phyloP scores from a whole-genome alignment of 495 filamentous ascomycete species.

The Aspergillus panamensis region DNA sequence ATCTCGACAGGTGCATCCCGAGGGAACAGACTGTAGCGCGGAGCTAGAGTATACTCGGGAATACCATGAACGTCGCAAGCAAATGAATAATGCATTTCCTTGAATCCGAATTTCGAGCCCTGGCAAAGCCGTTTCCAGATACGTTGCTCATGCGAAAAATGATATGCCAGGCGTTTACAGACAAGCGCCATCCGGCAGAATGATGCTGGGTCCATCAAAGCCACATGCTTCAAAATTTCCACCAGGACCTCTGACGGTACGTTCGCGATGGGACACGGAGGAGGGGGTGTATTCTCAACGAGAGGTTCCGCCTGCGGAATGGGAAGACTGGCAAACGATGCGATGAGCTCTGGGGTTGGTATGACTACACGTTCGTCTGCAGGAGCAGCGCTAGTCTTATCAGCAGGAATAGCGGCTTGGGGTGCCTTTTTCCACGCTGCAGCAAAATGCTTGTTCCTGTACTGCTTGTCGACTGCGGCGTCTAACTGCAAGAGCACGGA shows the following conservation, averaged over 20 bases:
- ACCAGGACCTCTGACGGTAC: slow-evolving; percentile 82
- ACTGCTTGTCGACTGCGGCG: slow-evolving; percentile 73
- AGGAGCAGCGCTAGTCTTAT: slow-evolving; percentile 46
- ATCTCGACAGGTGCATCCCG: slow-evolving; percentile 29
- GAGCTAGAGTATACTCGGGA: slow-evolving; percentile 43
- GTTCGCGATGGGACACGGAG: slow-evolving; percentile 71
- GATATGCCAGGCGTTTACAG: slow-evolving; percentile 81
- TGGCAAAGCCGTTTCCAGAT: slow-evolving; percentile 82
- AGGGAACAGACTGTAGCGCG: slow-evolving; percentile 45
- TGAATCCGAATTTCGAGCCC: slow-evolving; percentile 69
- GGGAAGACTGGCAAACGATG: slow-evolving; percentile 62
- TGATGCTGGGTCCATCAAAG: slow-evolving; percentile 70
- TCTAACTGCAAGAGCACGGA: slow-evolving; percentile 59
- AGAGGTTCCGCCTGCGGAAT: slow-evolving; percentile 57
- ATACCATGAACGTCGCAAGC: slow-evolving; percentile 59
- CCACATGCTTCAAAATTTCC: slow-evolving; percentile 67
- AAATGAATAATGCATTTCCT: slow-evolving; percentile 80
- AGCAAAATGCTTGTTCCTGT: slow-evolving; percentile 86
- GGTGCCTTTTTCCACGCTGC: slow-evolving; percentile 52
- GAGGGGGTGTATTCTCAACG: slow-evolving; percentile 62
- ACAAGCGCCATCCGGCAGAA: slow-evolving; percentile 78
- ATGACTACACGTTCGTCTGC: slow-evolving; percentile 36
- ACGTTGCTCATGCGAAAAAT: slow-evolving; percentile 79
- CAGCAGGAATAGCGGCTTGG: slow-evolving; percentile 52
- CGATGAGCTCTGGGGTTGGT: slow-evolving; percentile 66